phyloP scores from a whole-genome alignment of 148 eudicot genomes.

The Talinum fruticosum region DNA sequence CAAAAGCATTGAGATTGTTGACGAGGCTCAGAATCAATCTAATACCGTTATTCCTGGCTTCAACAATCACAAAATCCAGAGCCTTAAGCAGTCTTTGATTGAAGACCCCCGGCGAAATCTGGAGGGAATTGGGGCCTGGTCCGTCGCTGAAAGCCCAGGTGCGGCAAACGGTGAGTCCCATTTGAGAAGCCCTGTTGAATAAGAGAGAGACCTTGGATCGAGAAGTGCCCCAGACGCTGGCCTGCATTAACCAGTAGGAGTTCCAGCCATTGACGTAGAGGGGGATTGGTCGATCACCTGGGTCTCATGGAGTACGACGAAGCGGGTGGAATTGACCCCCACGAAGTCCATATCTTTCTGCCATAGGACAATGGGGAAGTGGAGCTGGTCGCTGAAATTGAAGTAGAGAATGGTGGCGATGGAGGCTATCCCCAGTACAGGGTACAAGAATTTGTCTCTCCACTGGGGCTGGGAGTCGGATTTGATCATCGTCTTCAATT shows the following conservation, averaged over 20 bases:
- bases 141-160: conserved; percentile 67
- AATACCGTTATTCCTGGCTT: conserved; percentile 51
- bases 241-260: conserved; percentile 55
- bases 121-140: conserved; percentile 44
- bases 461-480: conserved; percentile 3
- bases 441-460: conserved; percentile 30
- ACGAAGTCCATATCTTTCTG: conserved; percentile 35
- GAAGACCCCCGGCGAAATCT: conserved; percentile 47
- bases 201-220: conserved; percentile 35
- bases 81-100: conserved; percentile 48
- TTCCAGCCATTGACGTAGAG: conserved; percentile 55
- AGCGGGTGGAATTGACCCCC: conserved; percentile 28
- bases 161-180: conserved; percentile 57
- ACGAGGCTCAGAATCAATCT: conserved; percentile 53
- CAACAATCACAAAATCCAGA: conserved; percentile 52
- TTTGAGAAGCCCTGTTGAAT: conserved; percentile 41
- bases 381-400: conserved; percentile 28
- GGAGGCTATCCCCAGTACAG: conserved; percentile 24
- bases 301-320: too few relatives aligned
- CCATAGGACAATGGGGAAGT: conserved; percentile 30
- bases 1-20: conserved; percentile 55
- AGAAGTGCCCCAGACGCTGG: conserved; percentile 28
- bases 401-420: conserved; percentile 26
- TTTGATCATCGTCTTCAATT: not conserved
- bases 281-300: conserved; percentile 4